Evolutionary conservation across 805 yeast genomes (phyloP).

Genomic region (Nakazawaea laoshanensis): DNA sequence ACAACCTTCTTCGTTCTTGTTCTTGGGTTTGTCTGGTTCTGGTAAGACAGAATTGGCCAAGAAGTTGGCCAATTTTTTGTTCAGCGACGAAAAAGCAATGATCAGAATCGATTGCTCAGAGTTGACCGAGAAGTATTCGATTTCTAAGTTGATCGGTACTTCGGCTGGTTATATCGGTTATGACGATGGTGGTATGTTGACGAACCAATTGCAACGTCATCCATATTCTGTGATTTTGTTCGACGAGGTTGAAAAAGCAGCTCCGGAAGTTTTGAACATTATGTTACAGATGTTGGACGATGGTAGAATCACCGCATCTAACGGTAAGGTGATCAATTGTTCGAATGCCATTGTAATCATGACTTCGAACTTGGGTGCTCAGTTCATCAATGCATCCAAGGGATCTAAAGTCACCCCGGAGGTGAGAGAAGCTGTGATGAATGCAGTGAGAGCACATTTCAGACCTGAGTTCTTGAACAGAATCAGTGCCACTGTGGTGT

Average conservation of each 20-base stretch:
- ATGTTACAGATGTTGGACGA: constrained; percentile 90
- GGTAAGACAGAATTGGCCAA: constrained; percentile 98
- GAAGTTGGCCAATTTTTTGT: constrained; percentile 91
- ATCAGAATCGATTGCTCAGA: constrained; percentile 97
- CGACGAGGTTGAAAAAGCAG: constrained; percentile 98
- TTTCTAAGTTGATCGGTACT: constrained; percentile 90
- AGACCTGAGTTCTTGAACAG: constrained; percentile 97
- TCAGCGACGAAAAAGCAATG: constrained; percentile 95
- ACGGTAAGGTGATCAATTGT: constrained; percentile 89
- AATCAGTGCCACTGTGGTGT: constrained; percentile 86
- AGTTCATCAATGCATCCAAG: constrained; percentile 61
- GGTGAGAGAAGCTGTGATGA: constrained; percentile 75
- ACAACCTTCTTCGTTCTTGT: constrained; percentile 93
- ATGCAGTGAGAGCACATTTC: constrained; percentile 78
- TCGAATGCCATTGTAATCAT: constrained; percentile 87
- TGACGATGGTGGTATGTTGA: constrained; percentile 94
- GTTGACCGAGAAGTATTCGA: constrained; percentile 89
- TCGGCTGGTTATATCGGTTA: constrained; percentile 97
- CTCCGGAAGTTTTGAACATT: constrained; percentile 93
- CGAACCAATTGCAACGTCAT: constrained; percentile 82
- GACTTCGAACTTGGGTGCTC: constrained; percentile 98
- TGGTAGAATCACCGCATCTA: constrained; percentile 91
- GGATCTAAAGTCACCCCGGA: constrained; percentile 55
- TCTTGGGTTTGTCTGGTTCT: constrained; percentile 92
- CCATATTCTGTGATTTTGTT: constrained; percentile 96